Percentiles rank a stretch among this genome's conserved stretches.
phyloP scores from a whole-genome alignment of 1,284 basidiomycete species.

The Ceratobasidium sp. region DNA sequence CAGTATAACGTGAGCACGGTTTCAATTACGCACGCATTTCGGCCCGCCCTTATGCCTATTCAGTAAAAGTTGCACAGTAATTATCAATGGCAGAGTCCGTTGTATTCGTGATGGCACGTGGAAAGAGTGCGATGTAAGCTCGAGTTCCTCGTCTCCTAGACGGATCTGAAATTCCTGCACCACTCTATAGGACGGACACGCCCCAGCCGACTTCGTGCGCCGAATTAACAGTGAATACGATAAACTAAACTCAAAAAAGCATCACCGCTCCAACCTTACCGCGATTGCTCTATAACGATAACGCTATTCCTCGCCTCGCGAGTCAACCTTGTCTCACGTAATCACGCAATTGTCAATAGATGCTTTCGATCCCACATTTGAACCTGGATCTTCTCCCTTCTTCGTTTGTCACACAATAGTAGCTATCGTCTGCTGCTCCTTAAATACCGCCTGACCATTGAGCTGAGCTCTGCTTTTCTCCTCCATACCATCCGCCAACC shows the following conservation, averaged over 20 bases:
- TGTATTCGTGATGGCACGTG: slow-evolving; percentile 81
- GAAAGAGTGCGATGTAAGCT: slow-evolving; percentile 81
- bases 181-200: slow-evolving; percentile 70
- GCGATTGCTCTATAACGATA: neutral
- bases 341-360: slow-evolving; percentile 20
- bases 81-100: slow-evolving; percentile 70
- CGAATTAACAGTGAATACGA: slow-evolving; percentile 80
- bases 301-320: neutral
- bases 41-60: slow-evolving; percentile 21
- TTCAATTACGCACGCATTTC: neutral
- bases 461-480: neutral
- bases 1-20: slow-evolving; percentile 61
- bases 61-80: slow-evolving; percentile 84
- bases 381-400: slow-evolving; percentile 12
- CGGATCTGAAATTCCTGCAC: slow-evolving; percentile 36
- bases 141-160: slow-evolving; percentile 8
- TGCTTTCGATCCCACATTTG: neutral
- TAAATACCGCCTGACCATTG: slow-evolving; percentile 3
- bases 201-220: slow-evolving; percentile 72
- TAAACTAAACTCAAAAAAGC: slow-evolving; percentile 56
- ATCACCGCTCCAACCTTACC: neutral
- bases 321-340: slow-evolving; percentile 20
- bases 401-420: slow-evolving; percentile 25
- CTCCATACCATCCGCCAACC: neutral
- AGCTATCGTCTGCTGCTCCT: slow-evolving; percentile 17